Conservation (phyloP, 805 yeast genomes). For the Yarrowia divulgata region DNA sequence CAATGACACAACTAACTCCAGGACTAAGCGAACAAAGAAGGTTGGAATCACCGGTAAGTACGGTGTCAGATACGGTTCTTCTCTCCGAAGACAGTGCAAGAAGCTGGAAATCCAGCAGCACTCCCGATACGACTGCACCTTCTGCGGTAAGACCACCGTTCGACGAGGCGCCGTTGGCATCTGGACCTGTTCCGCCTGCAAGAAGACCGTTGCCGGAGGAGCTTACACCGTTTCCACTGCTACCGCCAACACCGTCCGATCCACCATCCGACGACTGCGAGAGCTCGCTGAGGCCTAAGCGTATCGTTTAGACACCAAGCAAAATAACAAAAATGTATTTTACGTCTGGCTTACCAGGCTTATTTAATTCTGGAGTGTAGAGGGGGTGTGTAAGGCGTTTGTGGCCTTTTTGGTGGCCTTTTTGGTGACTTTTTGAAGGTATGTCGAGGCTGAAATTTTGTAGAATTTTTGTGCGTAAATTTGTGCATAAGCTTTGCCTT, state of each 20-base stretch:
- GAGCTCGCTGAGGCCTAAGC: slow-evolving; percentile 98
- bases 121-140: slow-evolving; percentile 97
- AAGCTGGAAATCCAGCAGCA: slow-evolving; percentile 99
- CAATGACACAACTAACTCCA: slow-evolving; percentile 47
- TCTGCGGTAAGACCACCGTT: slow-evolving; percentile 99
- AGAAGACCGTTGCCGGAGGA: slow-evolving; percentile 99
- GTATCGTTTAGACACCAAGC: slow-evolving; percentile 14
- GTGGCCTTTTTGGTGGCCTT: too few relatives aligned
- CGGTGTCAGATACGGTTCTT: slow-evolving; percentile 99
- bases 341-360: slow-evolving; percentile 34
- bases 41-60: slow-evolving; percentile 99
- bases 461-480: too few relatives aligned
- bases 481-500: too few relatives aligned
- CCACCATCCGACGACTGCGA: slow-evolving; percentile 99
- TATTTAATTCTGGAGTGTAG: slow-evolving; percentile 16
- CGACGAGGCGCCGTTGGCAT: slow-evolving; percentile 98
- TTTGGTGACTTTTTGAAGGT: too few relatives aligned
- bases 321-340: slow-evolving; percentile 39
- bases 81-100: slow-evolving; percentile 99
- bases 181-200: slow-evolving; percentile 97
- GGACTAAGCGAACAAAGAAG: slow-evolving; percentile 99
- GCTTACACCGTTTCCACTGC: slow-evolving; percentile 97
- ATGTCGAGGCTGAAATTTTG: too few relatives aligned
- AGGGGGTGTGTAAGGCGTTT: too few relatives aligned
- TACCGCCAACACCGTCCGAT: slow-evolving; percentile 99